Evolutionary conservation across 306 rosid genomes (phyloP), one percentile per base, ranked within the genome.

Genomic region (Pyrus communis): DNA sequence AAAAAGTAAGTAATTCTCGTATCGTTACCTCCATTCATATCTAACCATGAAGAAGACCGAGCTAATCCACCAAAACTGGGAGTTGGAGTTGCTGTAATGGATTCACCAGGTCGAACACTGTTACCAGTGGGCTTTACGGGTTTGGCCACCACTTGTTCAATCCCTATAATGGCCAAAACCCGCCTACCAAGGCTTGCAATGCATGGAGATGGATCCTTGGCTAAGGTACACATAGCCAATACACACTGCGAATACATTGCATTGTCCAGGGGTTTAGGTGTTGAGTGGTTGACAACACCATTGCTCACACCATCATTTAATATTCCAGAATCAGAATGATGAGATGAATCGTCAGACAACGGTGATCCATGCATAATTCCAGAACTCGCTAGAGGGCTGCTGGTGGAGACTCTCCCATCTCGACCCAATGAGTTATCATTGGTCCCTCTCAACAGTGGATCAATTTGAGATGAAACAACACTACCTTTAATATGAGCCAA

Each of bases 301-400:
- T 92, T 96, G 92, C 89, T 91, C 77, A 87, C 87, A 80, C 91
- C 91, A 78, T 89, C 94, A 82, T 89, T 89, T 75, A 90, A 79
- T 71, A 92, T 83, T 86, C 99, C 99, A 25, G 97, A 96, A 91
- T 92, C 97, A 72, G 96, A 96, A 89, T 89, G 99, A 77, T 86
- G 98, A 78, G 96, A 96, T 70, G 97, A 92, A 80, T 88, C 87
- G 65, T 92, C 98, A 77, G 99, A 92, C 79, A 92, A 69, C 22
- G 98, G 99, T 77, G 99, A 96, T 59, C 98, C 98, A 76, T 89
- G 97, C 97, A 89, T 91, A 69, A 96, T 86, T 80, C 92, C 97
- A 52, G 99, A 83, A 76, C 85, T 83, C 63, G 93, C 83, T 17
- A 92, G 93, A 78, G 98, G 99, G 85, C 96, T 88, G 87, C 96